Conservation (phyloP, 352 stramenopile species). For the Aphanomyces astaci region DNA sequence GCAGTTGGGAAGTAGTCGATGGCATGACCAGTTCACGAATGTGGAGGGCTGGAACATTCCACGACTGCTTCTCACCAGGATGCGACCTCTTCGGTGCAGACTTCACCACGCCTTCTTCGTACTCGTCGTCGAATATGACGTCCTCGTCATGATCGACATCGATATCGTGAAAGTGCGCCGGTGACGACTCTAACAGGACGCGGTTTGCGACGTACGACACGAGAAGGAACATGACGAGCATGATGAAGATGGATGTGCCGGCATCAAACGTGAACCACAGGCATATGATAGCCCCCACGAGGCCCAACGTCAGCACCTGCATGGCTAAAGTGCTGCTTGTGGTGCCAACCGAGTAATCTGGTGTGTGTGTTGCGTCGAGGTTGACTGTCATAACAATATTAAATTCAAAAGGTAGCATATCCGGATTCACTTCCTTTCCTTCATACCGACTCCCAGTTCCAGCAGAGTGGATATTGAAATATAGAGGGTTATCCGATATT, state of each 20-base stretch:
- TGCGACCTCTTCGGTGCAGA: neutral
- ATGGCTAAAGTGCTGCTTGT: neutral
- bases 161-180: neutral
- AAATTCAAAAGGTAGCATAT: neutral
- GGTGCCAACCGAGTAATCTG: neutral
- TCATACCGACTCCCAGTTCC: neutral
- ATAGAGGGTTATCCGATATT: too few relatives aligned
- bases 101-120: neutral
- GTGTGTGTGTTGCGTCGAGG: too few relatives aligned
- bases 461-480: too few relatives aligned
- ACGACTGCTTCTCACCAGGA: conserved; percentile 5
- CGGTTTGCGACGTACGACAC: conserved; percentile 12
- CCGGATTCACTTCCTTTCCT: conserved; percentile 1
- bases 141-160: neutral
- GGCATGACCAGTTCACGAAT: conserved; percentile 22
- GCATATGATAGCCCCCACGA: conserved; percentile 17
- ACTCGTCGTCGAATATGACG: neutral
- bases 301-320: conserved; percentile 18
- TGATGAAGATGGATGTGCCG: conserved; percentile 10
- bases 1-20: neutral
- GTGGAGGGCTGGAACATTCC: conserved; percentile 17
- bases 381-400: neutral
- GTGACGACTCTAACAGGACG: conserved; percentile 1
- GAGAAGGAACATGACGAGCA: conserved; percentile 16
- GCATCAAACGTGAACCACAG: conserved; percentile 18